These are phyloP conservation scores for Gleditsia sinensis DNA, from an alignment of 306 rosid species.

Conservation along the genomic window DNA sequence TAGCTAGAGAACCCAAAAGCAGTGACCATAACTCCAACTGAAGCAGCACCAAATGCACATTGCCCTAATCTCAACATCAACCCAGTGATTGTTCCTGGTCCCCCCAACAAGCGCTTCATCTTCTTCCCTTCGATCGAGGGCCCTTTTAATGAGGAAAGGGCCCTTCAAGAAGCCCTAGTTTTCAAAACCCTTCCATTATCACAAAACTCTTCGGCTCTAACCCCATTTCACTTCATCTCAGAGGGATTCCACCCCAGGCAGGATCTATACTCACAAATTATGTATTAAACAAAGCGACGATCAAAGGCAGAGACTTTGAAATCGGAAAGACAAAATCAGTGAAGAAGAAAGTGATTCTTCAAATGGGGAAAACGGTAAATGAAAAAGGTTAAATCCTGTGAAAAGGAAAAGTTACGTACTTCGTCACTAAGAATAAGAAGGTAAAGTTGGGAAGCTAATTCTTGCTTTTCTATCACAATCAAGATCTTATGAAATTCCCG, in stretches of 20 bases:
- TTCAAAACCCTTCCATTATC: slow-evolving; percentile 38
- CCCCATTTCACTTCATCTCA: not conserved
- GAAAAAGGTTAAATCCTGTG: not conserved
- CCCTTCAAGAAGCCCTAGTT: slow-evolving; percentile 44
- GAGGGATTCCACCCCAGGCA: not conserved
- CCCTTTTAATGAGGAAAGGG: slow-evolving; percentile 29
- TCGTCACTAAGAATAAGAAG: not conserved
- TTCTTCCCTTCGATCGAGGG: slow-evolving; percentile 29
- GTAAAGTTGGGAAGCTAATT: not conserved
- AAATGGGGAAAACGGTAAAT: not conserved
- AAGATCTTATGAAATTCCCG: not conserved
- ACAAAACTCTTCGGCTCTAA: not conserved
- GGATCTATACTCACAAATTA: not conserved
- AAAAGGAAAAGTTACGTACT: not conserved
- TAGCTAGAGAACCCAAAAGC: slow-evolving; percentile 64
- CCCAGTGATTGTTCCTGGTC: slow-evolving; percentile 84
- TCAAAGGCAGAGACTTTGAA: not conserved
- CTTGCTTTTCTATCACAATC: not conserved
- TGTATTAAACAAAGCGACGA: not conserved
- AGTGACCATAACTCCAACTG: slow-evolving; percentile 81
- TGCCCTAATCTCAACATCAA: slow-evolving; percentile 73
- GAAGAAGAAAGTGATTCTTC: not conserved
- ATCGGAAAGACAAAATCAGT: not conserved
- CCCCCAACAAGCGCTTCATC: slow-evolving; percentile 73
- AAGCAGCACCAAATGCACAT: slow-evolving; percentile 70